Percentiles rank a stretch among this genome's conserved stretches.
Conservation (phyloP, 1,284 basidiomycete genomes). For the Gomphus bonarii region DNA sequence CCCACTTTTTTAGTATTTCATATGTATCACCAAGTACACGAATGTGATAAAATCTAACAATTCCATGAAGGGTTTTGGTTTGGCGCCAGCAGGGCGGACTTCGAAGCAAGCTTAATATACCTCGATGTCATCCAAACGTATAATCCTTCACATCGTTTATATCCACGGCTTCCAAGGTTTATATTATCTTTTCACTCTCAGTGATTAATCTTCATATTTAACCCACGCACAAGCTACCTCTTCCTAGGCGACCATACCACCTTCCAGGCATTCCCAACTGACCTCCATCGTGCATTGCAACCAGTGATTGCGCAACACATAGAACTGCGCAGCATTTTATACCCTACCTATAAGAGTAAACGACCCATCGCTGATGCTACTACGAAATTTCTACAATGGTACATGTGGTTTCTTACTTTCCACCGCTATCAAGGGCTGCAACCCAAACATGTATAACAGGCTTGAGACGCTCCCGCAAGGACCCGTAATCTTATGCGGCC, state of each 20-base stretch:
- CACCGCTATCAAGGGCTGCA: too few relatives aligned
- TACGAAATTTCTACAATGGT: constrained; percentile 43
- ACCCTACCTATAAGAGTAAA: constrained; percentile 46
- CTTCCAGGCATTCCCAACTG: constrained; percentile 37
- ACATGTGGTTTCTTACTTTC: too few relatives aligned
- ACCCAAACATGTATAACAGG: too few relatives aligned
- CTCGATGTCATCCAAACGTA: background rate
- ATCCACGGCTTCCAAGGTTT: constrained; percentile 46
- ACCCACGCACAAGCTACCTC: background rate
- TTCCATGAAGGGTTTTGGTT: too few relatives aligned
- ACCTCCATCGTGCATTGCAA: constrained; percentile 35
- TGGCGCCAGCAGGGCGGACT: too few relatives aligned
- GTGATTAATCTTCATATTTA: constrained; percentile 33
- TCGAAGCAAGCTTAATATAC: too few relatives aligned
- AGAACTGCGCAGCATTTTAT: constrained; percentile 34
- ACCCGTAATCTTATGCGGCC: constrained; percentile 42
- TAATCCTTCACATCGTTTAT: constrained; percentile 23
- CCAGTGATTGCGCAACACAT: constrained; percentile 24
- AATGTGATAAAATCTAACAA: too few relatives aligned
- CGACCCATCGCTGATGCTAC: constrained; percentile 39
- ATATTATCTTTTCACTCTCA: constrained; percentile 14
- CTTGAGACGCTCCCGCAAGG: constrained; percentile 41
- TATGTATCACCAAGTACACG: too few relatives aligned
- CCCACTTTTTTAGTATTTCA: too few relatives aligned
- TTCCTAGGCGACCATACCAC: constrained; percentile 21